These are phyloP conservation scores for Lentinula sp. DNA, from an alignment of 768 basidiomycete genomes.

Conservation along the genomic window DNA sequence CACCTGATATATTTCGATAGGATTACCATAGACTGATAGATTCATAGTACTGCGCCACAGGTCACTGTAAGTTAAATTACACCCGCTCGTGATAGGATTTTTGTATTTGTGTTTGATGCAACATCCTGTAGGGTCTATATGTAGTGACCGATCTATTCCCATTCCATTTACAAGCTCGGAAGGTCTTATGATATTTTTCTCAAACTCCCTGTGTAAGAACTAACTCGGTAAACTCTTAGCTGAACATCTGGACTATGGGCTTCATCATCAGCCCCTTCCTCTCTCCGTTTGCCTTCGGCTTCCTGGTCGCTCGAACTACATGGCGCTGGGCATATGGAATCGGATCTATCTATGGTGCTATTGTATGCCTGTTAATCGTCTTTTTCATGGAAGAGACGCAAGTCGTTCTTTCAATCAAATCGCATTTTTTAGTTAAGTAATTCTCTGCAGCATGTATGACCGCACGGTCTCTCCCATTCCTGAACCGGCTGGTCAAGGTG, in stretches of 20 bases:
- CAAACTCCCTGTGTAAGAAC: background rate
- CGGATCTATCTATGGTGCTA: conserved; percentile 48
- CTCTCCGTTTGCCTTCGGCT: conserved; percentile 64
- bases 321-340: conserved; percentile 69
- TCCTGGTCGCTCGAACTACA: conserved; percentile 51
- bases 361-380: conserved; percentile 50
- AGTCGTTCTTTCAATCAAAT: conserved; percentile 11
- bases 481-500: conserved; percentile 24
- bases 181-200: conserved; percentile 27
- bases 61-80: conserved; percentile 36
- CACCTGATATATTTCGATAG: background rate
- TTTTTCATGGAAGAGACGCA: conserved; percentile 67
- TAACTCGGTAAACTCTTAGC: conserved; percentile 23
- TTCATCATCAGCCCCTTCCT: conserved; percentile 62
- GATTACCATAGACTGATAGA: background rate
- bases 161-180: conserved; percentile 64
- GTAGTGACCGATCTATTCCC: conserved; percentile 60
- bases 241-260: conserved; percentile 70
- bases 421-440: background rate
- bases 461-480: conserved; percentile 50
- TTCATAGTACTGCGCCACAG: conserved; percentile 49
- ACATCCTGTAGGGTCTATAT: conserved; percentile 40
- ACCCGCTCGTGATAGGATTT: background rate
- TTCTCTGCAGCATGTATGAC: conserved; percentile 48
- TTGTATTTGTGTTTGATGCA: background rate